These are phyloP conservation scores for Annulohypoxylon maeteangense DNA, from an alignment of 495 filamentous ascomycete genomes.

Conservation along the genomic window DNA sequence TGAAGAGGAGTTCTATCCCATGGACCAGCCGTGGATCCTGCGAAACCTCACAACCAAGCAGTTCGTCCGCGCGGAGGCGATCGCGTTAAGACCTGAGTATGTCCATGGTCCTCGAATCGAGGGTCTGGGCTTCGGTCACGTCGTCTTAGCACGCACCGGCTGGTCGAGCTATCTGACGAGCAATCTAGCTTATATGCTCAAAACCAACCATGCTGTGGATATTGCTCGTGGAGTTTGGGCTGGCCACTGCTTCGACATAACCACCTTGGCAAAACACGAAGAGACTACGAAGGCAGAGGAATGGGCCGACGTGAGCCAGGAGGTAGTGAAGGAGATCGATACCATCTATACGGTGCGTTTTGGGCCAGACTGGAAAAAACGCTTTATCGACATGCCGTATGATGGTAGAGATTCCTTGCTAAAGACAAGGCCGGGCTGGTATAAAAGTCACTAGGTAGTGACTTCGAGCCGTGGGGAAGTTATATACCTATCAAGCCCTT, in stretches of 20 bases:
- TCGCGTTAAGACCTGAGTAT: conserved; percentile 37
- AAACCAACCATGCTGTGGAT: conserved; percentile 4
- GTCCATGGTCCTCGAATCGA: conserved; percentile 28
- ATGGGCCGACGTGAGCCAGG: conserved; percentile 1
- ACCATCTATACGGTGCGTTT: not conserved
- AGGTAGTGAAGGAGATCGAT: not conserved
- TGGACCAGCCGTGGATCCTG: conserved; percentile 46
- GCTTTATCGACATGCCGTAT: too few species aligned
- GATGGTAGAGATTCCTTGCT: too few species aligned
- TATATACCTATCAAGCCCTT: too few species aligned
- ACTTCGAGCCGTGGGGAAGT: too few species aligned
- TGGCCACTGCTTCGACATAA: conserved; percentile 38
- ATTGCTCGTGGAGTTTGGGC: conserved; percentile 41
- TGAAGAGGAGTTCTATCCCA: conserved; percentile 23
- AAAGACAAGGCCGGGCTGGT: too few species aligned
- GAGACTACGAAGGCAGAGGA: not conserved
- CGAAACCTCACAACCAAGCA: conserved; percentile 47
- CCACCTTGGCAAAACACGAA: conserved; percentile 25
- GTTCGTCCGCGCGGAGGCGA: conserved; percentile 44
- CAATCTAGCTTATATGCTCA: too few species aligned
- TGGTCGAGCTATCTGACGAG: conserved; percentile 31
- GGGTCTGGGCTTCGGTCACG: conserved; percentile 36
- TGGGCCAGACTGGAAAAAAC: too few species aligned
- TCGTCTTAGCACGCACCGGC: conserved; percentile 25
- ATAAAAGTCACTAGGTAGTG: too few species aligned